Base-by-base conservation (phyloP, 2,329 filamentous ascomycete genomes). In the Coniochaeta sp. region DNA sequence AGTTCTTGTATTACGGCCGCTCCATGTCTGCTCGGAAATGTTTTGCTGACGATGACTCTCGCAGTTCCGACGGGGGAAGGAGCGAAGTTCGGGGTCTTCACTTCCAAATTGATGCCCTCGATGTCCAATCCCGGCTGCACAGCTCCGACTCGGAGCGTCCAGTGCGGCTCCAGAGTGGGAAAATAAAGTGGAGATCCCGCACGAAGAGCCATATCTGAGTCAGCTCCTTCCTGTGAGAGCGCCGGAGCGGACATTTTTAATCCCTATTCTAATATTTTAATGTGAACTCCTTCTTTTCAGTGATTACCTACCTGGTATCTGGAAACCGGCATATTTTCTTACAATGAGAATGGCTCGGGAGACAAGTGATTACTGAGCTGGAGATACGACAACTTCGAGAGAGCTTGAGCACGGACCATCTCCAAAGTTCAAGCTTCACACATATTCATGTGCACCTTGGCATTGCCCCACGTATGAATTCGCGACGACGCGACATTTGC, bases 401-500 rank as follows among this genome's bases (percentile, higher is more conserved):
- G 18, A 42, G 38, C 38, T 42, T 42, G 20, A 42, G 38, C 38
- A 42, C 38, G 20, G 38, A n/a, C 38, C 38, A 42, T 42, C n/a
- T n/a, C 4, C 20, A 14, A 12, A n/a, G n/a, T n/a, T n/a, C n/a
- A n/a, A n/a, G n/a, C n/a, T n/a, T n/a, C n/a, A n/a, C 38, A 13
- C 20, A 42, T 4, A 26, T 10, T n/a, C n/a, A 6, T 18, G 3
- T 42, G 8, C 6, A 26, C 5, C 38, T 42, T 42, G 38, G 38
- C 38, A 42, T 42, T 26, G 38, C 38, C 38, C 38, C 38, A 42
- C 22, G 20, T 22, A 16, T 26, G 22, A 26, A 42, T 42, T 42
- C 38, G 38, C 38, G 38, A 42, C 38, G 20, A 42, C 38, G 20
- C 38, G 38, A 26, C 38, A 22, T 14, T 6, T 24, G 33, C n/a